Evolutionary conservation across 352 stramenopile genomes (phyloP).

Genomic region (Elongisporangium prolatum): DNA sequence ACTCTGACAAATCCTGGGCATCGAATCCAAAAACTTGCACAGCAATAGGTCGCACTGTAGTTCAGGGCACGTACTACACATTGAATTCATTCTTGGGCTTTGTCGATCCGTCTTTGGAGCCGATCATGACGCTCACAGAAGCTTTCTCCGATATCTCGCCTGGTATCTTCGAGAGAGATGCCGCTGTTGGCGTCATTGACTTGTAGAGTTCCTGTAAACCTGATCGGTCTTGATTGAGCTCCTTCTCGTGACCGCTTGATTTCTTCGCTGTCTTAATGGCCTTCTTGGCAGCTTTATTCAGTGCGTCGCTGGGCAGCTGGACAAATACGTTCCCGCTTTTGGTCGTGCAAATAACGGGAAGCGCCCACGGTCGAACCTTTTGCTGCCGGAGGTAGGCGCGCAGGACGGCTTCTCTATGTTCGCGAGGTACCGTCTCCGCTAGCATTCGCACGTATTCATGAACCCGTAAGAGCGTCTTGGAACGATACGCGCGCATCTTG

Average conservation of each 20-base stretch:
- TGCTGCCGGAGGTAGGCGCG: slow-evolving; percentile 16
- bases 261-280: not conserved
- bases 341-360: slow-evolving; percentile 19
- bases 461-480: slow-evolving; percentile 22
- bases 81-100: not conserved
- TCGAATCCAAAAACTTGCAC: too few species aligned
- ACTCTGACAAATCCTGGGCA: too few species aligned
- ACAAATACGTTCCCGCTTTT: slow-evolving; percentile 28
- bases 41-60: not conserved
- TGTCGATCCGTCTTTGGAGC: not conserved
- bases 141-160: not conserved
- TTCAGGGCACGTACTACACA: not conserved
- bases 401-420: slow-evolving; percentile 21
- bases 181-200: not conserved
- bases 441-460: slow-evolving; percentile 36
- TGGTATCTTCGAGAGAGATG: not conserved
- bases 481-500: slow-evolving; percentile 16
- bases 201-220: not conserved
- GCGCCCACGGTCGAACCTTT: slow-evolving; percentile 10
- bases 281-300: slow-evolving; percentile 1
- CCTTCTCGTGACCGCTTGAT: not conserved
- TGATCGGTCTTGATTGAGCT: not conserved
- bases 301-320: slow-evolving; percentile 21
- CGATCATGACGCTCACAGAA: not conserved
- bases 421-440: slow-evolving; percentile 17